Conservation (phyloP, 139 green algal genomes). For the Micractinium sp. region DNA sequence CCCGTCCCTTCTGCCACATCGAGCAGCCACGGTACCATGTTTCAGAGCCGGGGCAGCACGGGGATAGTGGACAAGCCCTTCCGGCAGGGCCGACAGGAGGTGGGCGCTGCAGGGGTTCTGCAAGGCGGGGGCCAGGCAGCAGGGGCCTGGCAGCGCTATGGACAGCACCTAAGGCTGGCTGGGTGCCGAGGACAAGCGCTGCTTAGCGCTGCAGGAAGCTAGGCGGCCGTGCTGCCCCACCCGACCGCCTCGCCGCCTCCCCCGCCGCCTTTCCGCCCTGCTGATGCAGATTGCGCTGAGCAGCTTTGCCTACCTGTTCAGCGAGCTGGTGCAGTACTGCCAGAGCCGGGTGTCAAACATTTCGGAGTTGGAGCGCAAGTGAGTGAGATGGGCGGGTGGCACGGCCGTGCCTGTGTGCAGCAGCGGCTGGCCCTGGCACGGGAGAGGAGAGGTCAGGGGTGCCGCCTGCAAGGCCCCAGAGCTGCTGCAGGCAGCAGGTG, state of each 20-base stretch:
- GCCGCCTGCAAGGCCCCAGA: no score
- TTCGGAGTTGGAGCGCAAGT: conserved; percentile 92
- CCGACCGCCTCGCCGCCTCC: neutral
- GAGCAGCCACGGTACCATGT: conserved; percentile 2
- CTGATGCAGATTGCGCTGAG: conserved; percentile 77
- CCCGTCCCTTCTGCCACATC: no score
- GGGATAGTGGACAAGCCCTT: conserved; percentile 76
- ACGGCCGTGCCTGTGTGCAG: neutral
- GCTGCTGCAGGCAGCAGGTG: no score
- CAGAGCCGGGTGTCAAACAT: conserved; percentile 87
- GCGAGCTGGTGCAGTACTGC: conserved; percentile 95
- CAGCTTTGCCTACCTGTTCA: conserved; percentile 95
- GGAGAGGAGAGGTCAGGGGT: no score
- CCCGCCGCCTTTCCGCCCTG: neutral
- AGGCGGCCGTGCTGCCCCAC: neutral
- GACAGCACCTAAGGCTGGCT: neutral
- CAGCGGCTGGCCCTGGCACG: no score
- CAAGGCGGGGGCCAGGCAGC: neutral
- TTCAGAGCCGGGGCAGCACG: neutral
- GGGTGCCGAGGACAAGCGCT: neutral
- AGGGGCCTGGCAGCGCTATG: neutral
- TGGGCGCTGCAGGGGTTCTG: neutral
- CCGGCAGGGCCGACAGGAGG: conserved; percentile 67
- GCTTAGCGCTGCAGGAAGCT: no score
- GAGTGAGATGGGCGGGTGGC: neutral